A percentile compares a stretch with the other conserved stretches of the same genome.
Evolutionary conservation across 23 red algal species (phyloP).

Genomic region (Cyanidium caldarium): DNA sequence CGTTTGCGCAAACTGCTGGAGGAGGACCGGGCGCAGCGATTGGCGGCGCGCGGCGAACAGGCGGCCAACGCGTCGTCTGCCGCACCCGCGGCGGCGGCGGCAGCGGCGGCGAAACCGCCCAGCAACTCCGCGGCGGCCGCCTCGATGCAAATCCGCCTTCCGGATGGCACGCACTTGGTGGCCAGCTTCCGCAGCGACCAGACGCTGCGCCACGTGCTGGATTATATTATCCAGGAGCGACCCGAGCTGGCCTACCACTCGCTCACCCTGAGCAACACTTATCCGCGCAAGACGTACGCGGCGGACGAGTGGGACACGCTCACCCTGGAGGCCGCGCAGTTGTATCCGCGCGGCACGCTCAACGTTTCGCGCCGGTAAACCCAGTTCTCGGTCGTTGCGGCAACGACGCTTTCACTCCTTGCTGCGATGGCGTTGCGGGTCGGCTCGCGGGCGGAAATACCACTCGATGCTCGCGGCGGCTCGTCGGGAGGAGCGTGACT

Average conservation of each 20-base stretch:
- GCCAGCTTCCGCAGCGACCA: slow-evolving; percentile 27
- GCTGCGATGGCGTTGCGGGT: too few relatives aligned
- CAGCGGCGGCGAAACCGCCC: background rate
- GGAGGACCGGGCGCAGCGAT: slow-evolving; percentile 40
- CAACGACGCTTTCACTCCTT: background rate
- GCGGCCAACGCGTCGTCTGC: background rate
- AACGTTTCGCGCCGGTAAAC: slow-evolving; percentile 13
- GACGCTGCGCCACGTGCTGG: slow-evolving; percentile 34
- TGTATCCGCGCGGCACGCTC: slow-evolving; percentile 60
- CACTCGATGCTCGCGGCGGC: too few relatives aligned
- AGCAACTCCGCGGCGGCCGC: slow-evolving; percentile 8
- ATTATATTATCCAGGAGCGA: slow-evolving; percentile 24
- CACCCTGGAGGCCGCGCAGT: slow-evolving; percentile 26
- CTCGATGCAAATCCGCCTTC: slow-evolving; percentile 65
- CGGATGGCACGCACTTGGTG: slow-evolving; percentile 56
- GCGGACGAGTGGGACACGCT: slow-evolving; percentile 27
- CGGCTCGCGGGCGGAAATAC: too few relatives aligned
- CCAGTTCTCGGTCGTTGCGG: background rate
- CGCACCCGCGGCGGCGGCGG: slow-evolving; percentile 6
- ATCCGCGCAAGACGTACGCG: slow-evolving; percentile 46
- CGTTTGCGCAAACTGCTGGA: slow-evolving; percentile 51
- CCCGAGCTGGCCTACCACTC: slow-evolving; percentile 23
- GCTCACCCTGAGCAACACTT: slow-evolving; percentile 42
- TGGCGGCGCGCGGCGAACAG: slow-evolving; percentile 17
- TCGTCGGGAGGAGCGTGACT: too few relatives aligned